Conservation (phyloP, 1,139 yeast species). For the Arxiozyma bovina region DNA sequence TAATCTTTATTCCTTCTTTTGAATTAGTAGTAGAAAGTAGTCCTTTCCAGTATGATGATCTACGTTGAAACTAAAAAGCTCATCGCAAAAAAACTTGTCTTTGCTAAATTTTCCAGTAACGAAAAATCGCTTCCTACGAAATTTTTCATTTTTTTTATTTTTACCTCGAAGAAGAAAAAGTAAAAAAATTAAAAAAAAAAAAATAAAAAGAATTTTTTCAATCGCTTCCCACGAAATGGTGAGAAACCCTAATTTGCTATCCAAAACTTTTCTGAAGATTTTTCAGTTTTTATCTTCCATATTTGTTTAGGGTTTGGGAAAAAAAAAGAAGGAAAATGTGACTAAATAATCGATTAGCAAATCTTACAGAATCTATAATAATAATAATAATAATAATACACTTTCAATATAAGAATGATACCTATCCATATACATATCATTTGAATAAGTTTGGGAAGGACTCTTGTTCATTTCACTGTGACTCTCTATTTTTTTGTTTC, state of each 20-base stretch:
- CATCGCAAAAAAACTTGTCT: background rate
- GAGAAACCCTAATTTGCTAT: no score
- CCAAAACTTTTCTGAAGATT: no score
- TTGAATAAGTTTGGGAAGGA: background rate
- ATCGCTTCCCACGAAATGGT: constrained; percentile 1
- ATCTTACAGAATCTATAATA: background rate
- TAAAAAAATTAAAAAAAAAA: background rate
- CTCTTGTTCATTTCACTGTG: background rate
- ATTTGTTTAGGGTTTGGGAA: no score
- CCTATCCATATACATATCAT: background rate
- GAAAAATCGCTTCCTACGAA: background rate
- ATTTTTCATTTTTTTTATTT: no score
- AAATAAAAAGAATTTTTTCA: background rate
- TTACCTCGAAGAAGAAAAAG: no score
- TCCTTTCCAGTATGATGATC: background rate
- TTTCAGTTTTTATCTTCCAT: no score
- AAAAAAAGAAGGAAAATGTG: no score
- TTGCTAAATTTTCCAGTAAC: background rate
- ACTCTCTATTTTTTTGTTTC: constrained; percentile 18
- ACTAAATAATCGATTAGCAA: no score
- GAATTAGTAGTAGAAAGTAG: no score
- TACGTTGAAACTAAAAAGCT: background rate
- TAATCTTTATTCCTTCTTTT: no score
- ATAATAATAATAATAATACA: background rate
- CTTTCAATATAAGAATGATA: no score